phyloP scores from a whole-genome alignment of 495 filamentous ascomycete species.

The Tuber melanosporum region DNA sequence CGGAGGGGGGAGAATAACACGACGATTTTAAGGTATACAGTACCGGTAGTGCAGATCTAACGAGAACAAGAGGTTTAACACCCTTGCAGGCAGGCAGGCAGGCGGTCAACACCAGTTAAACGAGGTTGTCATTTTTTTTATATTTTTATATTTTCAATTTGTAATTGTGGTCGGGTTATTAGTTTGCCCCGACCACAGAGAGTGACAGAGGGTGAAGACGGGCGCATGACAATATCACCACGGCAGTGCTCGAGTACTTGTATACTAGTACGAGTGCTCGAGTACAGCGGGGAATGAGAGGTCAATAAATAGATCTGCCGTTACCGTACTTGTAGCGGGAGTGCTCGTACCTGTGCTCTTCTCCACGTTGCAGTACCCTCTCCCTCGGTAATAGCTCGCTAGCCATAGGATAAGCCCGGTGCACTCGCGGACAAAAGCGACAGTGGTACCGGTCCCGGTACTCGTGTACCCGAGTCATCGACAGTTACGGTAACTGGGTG shows the following conservation, averaged over 20 bases:
- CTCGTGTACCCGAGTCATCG: neutral
- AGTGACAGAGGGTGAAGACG: neutral
- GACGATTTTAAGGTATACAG: slow-evolving; percentile 15
- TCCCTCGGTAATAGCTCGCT: neutral
- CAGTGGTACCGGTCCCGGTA: neutral
- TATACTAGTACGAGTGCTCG: too few relatives aligned
- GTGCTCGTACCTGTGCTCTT: neutral
- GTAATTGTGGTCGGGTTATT: too few relatives aligned
- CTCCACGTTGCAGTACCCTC: neutral
- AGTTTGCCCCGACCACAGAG: neutral
- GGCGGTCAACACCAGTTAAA: slow-evolving; percentile 15
- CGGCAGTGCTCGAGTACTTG: neutral
- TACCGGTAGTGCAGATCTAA: slow-evolving; percentile 26
- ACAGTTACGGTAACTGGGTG: neutral
- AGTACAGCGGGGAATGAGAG: neutral
- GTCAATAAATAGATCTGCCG: neutral
- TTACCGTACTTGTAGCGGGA: neutral
- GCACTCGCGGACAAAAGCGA: neutral
- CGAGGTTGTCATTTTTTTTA: neutral
- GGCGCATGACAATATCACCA: neutral
- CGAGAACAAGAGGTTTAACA: slow-evolving; percentile 7
- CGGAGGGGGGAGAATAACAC: slow-evolving; percentile 24
- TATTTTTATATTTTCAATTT: neutral
- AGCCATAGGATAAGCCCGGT: neutral
- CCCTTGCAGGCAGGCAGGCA: slow-evolving; percentile 23